These are phyloP conservation scores for Ophiosphaerella narmari DNA, from an alignment of 2,329 filamentous ascomycete genomes.

Conservation along the genomic window DNA sequence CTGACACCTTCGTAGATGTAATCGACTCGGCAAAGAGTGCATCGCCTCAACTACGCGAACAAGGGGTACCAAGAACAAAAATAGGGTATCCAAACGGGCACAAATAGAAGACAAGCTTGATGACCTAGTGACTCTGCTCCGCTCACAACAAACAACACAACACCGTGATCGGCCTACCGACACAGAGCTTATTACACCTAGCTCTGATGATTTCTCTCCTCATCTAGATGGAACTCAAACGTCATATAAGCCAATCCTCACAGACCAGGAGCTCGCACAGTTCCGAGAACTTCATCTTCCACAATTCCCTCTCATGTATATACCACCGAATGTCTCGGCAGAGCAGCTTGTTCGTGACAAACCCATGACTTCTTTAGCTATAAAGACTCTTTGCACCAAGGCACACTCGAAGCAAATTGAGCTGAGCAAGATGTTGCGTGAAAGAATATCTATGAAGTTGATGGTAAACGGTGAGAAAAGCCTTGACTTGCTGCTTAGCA, in stretches of 20 bases:
- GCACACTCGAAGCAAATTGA: constrained; percentile 13
- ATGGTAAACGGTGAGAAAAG: constrained; percentile 30
- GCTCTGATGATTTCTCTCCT: constrained; percentile 6
- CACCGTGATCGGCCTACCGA: constrained; percentile 2
- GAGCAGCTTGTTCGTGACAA: constrained; percentile 9
- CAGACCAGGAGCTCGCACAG: constrained; percentile 8
- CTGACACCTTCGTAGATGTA: constrained; percentile 12
- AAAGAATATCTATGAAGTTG: constrained; percentile 20
- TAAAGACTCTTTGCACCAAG: constrained; percentile 23
- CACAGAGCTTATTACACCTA: constrained; percentile 9
- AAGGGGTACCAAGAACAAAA: constrained; percentile 4
- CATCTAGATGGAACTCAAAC: neutral
- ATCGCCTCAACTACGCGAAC: constrained; percentile 11
- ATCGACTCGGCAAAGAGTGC: constrained; percentile 20
- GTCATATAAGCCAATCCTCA: constrained; percentile 5
- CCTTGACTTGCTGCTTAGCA: constrained; percentile 37
- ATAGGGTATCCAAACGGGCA: constrained; percentile 9
- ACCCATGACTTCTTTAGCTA: constrained; percentile 17
- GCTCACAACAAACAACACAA: constrained; percentile 14
- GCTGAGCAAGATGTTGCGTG: constrained; percentile 20
- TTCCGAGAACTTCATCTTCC: constrained; percentile 15
- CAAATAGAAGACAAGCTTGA: constrained; percentile 40
- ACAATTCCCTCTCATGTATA: constrained; percentile 18
- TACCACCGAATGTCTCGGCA: constrained; percentile 9
- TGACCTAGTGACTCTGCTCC: constrained; percentile 33